Percentiles rank a stretch among this genome's conserved stretches.
phyloP scores from a whole-genome alignment of 192 early-diverging fungal species.

The Geosiphon pyriformis region DNA sequence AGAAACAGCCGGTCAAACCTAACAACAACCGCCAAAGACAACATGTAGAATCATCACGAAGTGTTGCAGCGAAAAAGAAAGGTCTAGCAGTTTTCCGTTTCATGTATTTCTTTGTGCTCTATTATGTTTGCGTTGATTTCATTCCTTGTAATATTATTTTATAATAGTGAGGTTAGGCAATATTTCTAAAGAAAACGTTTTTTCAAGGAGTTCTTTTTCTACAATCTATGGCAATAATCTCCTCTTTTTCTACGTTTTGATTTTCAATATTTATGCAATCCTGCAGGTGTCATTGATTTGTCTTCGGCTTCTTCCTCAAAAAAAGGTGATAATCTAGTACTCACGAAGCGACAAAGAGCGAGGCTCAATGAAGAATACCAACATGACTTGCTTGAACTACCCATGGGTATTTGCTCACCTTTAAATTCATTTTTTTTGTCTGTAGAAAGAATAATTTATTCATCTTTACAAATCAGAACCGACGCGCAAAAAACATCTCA shows the following conservation, averaged over 20 bases:
- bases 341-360: conserved; percentile 70
- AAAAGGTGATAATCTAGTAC: conserved; percentile 32
- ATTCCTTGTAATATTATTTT: neutral
- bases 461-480: conserved; percentile 37
- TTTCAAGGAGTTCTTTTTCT: too few species aligned
- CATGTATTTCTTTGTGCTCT: neutral
- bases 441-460: neutral
- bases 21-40: neutral
- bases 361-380: conserved; percentile 51
- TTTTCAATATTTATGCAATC: too few species aligned
- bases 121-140: neutral
- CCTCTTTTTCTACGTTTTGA: too few species aligned
- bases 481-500: conserved; percentile 55
- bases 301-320: neutral
- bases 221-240: too few species aligned
- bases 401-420: conserved; percentile 42
- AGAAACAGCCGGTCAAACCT: neutral
- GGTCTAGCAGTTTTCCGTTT: conserved; percentile 8
- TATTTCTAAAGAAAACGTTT: too few species aligned
- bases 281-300: too few species aligned
- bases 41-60: too few species aligned
- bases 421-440: neutral
- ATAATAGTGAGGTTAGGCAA: neutral
- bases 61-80: conserved; percentile 16
- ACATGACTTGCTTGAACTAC: conserved; percentile 65